A percentile compares a stretch with the other conserved stretches of the same genome.
Conservation (phyloP, 2,329 filamentous ascomycete species). For the Alternaria conjuncta region DNA sequence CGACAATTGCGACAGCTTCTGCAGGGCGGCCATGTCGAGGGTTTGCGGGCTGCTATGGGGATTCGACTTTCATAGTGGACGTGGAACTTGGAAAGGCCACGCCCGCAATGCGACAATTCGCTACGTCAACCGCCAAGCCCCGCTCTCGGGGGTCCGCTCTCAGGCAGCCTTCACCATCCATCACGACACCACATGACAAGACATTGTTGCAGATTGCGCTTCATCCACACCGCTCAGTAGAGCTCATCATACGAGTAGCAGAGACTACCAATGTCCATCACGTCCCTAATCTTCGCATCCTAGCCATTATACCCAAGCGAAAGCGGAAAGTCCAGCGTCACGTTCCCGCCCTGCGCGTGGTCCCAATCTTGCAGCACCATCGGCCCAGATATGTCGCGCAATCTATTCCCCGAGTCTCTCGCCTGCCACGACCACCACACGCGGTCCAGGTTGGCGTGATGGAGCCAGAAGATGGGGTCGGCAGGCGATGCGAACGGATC, state of each 20-base stretch:
- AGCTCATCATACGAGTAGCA: neutral
- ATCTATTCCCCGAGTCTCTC: neutral
- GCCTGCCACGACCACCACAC: neutral
- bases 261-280: neutral
- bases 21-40: slow-evolving; percentile 32
- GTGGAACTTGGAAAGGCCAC: slow-evolving; percentile 11
- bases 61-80: neutral
- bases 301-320: neutral
- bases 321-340: neutral
- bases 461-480: neutral
- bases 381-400: neutral
- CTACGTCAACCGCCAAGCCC: slow-evolving; percentile 29
- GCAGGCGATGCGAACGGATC: neutral
- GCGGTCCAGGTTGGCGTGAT: neutral
- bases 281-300: neutral
- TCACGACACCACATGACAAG: neutral
- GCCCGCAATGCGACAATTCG: slow-evolving; percentile 15
- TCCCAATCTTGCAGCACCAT: neutral
- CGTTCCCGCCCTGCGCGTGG: neutral
- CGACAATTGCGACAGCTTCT: slow-evolving; percentile 56
- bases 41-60: neutral
- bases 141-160: slow-evolving; percentile 18
- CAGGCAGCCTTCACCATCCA: neutral
- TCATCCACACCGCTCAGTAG: neutral
- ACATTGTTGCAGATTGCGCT: accelerated